A percentile compares a stretch with the other conserved stretches of the same genome.
phyloP scores from a whole-genome alignment of 1,284 basidiomycete species.

The Cutaneotrichosporon dermatis region DNA sequence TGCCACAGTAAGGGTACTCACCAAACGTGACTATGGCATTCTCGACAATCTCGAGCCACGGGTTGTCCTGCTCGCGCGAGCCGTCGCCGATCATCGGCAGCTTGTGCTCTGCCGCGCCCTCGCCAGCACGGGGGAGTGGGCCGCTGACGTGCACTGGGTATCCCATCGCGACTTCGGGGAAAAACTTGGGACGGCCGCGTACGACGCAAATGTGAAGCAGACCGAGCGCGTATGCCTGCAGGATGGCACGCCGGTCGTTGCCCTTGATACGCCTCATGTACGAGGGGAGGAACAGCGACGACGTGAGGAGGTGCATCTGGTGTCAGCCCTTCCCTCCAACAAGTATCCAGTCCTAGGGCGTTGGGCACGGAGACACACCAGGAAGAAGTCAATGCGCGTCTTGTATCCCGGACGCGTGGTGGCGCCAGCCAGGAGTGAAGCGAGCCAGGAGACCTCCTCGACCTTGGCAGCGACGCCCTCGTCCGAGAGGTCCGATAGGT shows the following conservation, averaged over 20 bases:
- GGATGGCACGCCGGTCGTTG: conserved; percentile 51
- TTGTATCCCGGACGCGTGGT: conserved; percentile 55
- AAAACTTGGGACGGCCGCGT: conserved; percentile 60
- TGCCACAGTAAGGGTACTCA: conserved; percentile 11
- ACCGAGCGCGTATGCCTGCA: conserved; percentile 54
- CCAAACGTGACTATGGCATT: conserved; percentile 54
- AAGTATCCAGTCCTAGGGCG: not conserved
- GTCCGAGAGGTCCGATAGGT: conserved; percentile 49
- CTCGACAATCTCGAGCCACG: conserved; percentile 60
- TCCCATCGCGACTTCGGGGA: conserved; percentile 55
- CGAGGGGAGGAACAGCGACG: conserved; percentile 59
- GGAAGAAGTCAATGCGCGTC: conserved; percentile 63
- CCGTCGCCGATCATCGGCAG: conserved; percentile 22
- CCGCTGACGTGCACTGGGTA: conserved; percentile 54
- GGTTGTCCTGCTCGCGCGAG: conserved; percentile 50
- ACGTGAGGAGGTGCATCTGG: conserved; percentile 62
- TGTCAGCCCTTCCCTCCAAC: conserved; percentile 1
- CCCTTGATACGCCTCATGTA: conserved; percentile 46
- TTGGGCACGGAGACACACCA: conserved; percentile 29
- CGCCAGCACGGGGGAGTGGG: conserved; percentile 22
- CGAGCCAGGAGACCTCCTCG: conserved; percentile 57
- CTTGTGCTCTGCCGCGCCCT: conserved; percentile 7
- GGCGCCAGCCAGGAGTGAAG: conserved; percentile 56
- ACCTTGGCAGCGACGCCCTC: conserved; percentile 49
- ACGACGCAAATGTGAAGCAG: conserved; percentile 53